Evolutionary conservation across 179 eudicot species (phyloP), one percentile per base, ranked within the genome.

Genomic region (Spergularia azorica): DNA sequence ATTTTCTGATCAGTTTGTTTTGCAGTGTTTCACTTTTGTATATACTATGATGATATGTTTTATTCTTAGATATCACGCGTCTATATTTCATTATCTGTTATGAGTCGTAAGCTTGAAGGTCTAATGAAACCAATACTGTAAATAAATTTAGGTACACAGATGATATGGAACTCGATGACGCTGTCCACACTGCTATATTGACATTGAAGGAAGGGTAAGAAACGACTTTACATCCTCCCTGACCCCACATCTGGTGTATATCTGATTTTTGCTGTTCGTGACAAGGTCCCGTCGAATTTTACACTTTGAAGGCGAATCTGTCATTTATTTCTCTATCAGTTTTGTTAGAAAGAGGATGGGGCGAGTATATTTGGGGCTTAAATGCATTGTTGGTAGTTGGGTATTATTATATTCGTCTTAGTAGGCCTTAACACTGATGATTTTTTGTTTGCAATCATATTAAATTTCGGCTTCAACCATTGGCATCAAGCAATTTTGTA

Each of bases 141-240:
- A 51, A 50, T 72, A 55, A 72, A 66, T 84, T 79, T 85, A 95
- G 98, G 89, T 95, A 95, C 82, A 89, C 97, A 9, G 98, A 95
- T 72, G 98, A 95, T 80, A 93, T 93, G 95, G 98, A 95, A 81
- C 98, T 95, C 51, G 97, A 95, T 72, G 98, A 93, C 84, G 98
- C 98, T 80, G 91, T 95, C 78, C 98, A 95, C 90, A 95, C 97
- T 7, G 97, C 98, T 59, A 95, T 95, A 72, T 79, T 95, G 87
- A 95, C 98, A 16, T 80, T 95, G 80, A 95, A 95, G 87, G 98
- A 95, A 87, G 98, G 98, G 98, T 95, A 76, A 82, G 90, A 57
- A 76, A 56, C 16, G 5, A 15, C 18, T 16, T 54, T 41, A 36
- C 54, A 26, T 26, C 14, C 48, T 51, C 57, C 36, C 26, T 43